These are phyloP conservation scores for Ophiocordyceps sinensis DNA, from an alignment of 2,329 filamentous ascomycete species.

Conservation along the genomic window DNA sequence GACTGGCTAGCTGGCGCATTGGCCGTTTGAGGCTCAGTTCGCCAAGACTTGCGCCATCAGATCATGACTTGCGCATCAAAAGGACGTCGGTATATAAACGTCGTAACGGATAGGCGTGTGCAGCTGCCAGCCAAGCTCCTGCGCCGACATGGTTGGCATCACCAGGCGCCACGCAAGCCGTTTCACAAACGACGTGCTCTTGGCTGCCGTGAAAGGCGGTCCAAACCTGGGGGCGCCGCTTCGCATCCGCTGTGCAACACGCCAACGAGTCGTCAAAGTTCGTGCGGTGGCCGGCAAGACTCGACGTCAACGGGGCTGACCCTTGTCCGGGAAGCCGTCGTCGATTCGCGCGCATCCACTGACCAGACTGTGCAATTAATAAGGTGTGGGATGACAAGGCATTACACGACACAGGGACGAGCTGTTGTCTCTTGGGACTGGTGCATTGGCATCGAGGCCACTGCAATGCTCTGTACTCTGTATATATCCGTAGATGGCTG, in stretches of 20 bases:
- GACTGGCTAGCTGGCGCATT: background rate
- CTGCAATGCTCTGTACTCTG: too few species aligned
- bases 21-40: background rate
- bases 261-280: background rate
- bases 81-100: too few species aligned
- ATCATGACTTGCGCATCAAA: too few species aligned
- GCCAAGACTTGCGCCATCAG: background rate
- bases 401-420: too few species aligned
- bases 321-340: background rate
- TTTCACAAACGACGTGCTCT: background rate
- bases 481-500: too few species aligned
- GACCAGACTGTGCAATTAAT: too few species aligned
- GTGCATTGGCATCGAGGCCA: too few species aligned
- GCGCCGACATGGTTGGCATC: background rate
- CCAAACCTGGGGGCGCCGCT: background rate
- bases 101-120: too few species aligned
- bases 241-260: background rate
- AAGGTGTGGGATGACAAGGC: too few species aligned
- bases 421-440: too few species aligned
- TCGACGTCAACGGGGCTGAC: background rate
- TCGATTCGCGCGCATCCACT: too few species aligned
- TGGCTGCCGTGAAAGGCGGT: background rate
- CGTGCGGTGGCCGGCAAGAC: background rate
- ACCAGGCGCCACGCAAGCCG: background rate
- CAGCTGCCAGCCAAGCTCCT: background rate